Conservation (phyloP, 306 rosid species). For the Herpetospermum pedunculosum region DNA sequence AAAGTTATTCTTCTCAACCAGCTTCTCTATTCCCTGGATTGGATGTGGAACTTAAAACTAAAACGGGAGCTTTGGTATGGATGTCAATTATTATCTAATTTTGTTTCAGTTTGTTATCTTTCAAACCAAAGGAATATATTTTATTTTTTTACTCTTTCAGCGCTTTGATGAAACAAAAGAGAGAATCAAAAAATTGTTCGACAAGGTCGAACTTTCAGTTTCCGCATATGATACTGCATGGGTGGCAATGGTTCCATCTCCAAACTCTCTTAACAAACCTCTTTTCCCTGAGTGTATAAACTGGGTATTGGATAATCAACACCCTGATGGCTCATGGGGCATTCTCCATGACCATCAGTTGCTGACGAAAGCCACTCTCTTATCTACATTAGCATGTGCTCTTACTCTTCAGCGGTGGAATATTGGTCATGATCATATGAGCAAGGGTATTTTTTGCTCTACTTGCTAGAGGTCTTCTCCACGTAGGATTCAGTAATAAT, state of each 20-base stretch:
- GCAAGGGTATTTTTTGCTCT: constrained; percentile 30
- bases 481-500: background rate
- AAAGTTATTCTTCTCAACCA: constrained; percentile 5
- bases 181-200: constrained; percentile 45
- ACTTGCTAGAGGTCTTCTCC: background rate
- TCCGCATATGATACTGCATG: constrained; percentile 89
- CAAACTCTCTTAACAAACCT: constrained; percentile 34
- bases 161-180: constrained; percentile 42
- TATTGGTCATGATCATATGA: constrained; percentile 50
- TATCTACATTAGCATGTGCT: constrained; percentile 58
- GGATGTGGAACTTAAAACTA: constrained; percentile 11
- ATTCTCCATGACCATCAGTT: constrained; percentile 30
- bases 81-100: background rate
- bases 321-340: constrained; percentile 76
- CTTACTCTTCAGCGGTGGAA: constrained; percentile 65
- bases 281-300: constrained; percentile 61
- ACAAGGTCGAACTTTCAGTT: constrained; percentile 55
- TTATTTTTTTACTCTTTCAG: constrained; percentile 21
- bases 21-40: constrained; percentile 5
- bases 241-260: constrained; percentile 84
- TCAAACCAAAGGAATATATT: background rate
- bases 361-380: constrained; percentile 51
- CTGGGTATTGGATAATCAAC: constrained; percentile 73
- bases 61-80: constrained; percentile 20
- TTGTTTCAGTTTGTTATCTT: background rate